Conservation (phyloP, 441 rosid species). For the Populus hybrid region DNA sequence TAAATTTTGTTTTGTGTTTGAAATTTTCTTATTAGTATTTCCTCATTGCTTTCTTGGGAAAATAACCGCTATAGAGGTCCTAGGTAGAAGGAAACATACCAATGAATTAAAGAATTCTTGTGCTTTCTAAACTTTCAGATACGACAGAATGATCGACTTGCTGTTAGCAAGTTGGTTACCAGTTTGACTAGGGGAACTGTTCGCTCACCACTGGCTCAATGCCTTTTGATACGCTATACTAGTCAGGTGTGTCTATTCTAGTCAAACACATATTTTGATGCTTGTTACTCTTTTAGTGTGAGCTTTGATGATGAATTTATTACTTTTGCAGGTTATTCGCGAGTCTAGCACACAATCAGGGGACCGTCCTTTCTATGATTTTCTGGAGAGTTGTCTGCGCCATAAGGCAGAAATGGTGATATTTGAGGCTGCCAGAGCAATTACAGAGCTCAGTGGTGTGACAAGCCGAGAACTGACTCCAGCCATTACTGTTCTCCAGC, state of each 20-base stretch:
- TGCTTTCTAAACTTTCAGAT: conserved; percentile 47
- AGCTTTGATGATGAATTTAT: conserved; percentile 8
- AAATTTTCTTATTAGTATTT: not conserved
- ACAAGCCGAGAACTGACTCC: no score
- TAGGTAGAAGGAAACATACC: not conserved
- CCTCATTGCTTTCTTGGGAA: not conserved
- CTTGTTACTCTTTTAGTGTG: not conserved
- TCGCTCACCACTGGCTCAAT: conserved; percentile 95
- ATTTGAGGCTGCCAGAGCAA: no score
- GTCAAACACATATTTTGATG: not conserved
- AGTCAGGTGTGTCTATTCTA: conserved; percentile 59
- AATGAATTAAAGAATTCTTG: not conserved
- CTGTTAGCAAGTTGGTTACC: conserved; percentile 92
- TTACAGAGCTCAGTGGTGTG: no score
- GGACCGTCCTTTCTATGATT: conserved; percentile 96
- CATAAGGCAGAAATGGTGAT: no score
- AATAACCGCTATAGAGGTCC: not conserved
- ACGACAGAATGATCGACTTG: conserved; percentile 93
- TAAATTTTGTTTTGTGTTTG: not conserved
- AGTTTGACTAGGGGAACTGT: conserved; percentile 95
- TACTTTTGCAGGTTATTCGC: conserved; percentile 61
- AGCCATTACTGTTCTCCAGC: no score
- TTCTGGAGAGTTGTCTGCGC: conserved; percentile 34
- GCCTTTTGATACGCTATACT: conserved; percentile 90
- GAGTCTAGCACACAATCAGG: conserved; percentile 81